phyloP scores from a whole-genome alignment of 2,329 filamentous ascomycete species.

The Fusarium udum region DNA sequence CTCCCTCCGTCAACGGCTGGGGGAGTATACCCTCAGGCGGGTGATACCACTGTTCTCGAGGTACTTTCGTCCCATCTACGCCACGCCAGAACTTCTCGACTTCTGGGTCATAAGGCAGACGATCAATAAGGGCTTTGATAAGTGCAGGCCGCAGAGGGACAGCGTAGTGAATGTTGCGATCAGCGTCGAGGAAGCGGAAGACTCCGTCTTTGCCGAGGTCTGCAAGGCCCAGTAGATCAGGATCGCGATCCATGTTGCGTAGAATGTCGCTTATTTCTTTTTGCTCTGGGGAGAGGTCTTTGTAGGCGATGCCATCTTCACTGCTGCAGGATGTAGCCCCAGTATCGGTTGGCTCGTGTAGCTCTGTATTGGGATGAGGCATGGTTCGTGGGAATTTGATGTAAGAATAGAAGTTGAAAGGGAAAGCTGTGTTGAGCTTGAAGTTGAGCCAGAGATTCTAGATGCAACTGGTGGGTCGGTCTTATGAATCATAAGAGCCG shows the following conservation, averaged over 20 bases:
- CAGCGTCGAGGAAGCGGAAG: not conserved
- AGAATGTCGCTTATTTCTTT: conserved; percentile 9
- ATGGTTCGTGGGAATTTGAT: rapidly evolving
- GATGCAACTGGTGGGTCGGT: too few relatives aligned
- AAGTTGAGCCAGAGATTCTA: not conserved
- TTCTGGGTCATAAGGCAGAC: not conserved
- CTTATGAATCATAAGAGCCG: not conserved
- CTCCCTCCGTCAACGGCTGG: not conserved
- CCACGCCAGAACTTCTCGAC: not conserved
- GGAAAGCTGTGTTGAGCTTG: rapidly evolving
- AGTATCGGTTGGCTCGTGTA: not conserved
- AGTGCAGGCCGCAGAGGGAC: not conserved
- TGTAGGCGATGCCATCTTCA: not conserved
- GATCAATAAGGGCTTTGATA: not conserved
- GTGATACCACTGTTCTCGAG: not conserved
- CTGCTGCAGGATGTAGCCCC: not conserved
- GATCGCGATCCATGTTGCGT: not conserved
- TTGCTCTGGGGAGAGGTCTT: not conserved
- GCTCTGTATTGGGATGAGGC: not conserved
- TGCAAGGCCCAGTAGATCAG: not conserved
- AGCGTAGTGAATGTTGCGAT: not conserved
- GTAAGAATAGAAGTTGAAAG: not conserved
- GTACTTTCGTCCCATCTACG: not conserved
- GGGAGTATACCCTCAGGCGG: not conserved
- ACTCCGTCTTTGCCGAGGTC: conserved; percentile 3